Evolutionary conservation across 208 protist species (phyloP), one percentile per base, ranked within the genome.

Genomic region (Wallacemonas collosoma): DNA sequence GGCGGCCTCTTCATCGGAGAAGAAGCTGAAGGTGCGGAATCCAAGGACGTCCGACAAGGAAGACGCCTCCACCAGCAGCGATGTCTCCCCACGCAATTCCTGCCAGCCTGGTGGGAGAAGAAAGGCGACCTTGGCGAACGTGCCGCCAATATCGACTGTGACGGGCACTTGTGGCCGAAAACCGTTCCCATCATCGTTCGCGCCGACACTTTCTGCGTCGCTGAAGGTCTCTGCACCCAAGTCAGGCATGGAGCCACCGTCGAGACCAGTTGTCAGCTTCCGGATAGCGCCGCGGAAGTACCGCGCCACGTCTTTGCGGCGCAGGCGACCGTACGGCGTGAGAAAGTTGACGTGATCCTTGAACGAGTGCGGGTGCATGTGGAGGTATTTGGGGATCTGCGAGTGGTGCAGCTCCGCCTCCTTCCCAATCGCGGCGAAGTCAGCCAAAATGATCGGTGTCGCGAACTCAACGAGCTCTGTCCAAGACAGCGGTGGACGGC

Each of bases 361-460:
- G 81, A 97, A 97, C 7, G 90, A 63, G 61, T 97, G 93, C 8
- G 93, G 93, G 64, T 97, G 89, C n/a, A 95, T 71, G 73, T 97
- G 93, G 6, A 97, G 78, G 53, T 79, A 85, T 43, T 60, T 47
- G 2, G 88, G 87, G 11, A 93, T 77, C 50, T 93, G 80, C 11
- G 88, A 92, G 6, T 74, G 81, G 70, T 83, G 88, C 53, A 97
- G 76, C 43, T 85, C 43, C 60, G 88, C 67, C 51, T 86, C 79
- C 43, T 82, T 48, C 0, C 64, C 86, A 48, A 97, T 88, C 45
- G 62, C 41, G 9, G 62, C 61, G 51, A 97, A 81, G 57, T 95
- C 90, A 3, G 73, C 67, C 47, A 82, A 65, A 39, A 97, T 81
- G 38, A 97, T 65, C n/a, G 75, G 69, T 2, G 75, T 76, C 1